A percentile compares a stretch with the other conserved stretches of the same genome.
Conservation (phyloP, 192 early-diverging fungal species). For the Backusella morwellensis region DNA sequence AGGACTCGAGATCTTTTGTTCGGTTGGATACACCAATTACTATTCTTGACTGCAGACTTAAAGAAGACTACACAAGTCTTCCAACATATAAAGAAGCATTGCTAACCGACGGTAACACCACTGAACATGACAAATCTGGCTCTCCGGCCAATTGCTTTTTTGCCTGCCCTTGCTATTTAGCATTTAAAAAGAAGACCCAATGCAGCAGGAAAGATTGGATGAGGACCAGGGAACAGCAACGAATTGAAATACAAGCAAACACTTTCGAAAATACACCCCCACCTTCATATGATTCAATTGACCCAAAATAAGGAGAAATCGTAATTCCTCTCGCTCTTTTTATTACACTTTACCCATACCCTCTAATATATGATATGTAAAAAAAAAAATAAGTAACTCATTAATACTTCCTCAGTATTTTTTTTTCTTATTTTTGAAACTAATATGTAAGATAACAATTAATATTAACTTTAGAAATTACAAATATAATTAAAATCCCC, state of each 20-base stretch:
- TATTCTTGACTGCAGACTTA: constrained; percentile 22
- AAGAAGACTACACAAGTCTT: constrained; percentile 18
- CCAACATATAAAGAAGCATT: constrained; percentile 19
- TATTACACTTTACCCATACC: background rate
- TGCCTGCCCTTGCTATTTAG: constrained; percentile 20
- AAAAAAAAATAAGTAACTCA: background rate
- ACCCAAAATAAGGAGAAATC: background rate
- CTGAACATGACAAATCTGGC: background rate
- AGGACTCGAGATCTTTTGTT: background rate
- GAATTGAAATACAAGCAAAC: background rate
- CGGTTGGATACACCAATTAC: constrained; percentile 22
- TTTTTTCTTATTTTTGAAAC: background rate
- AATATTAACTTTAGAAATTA: background rate
- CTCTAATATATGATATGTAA: background rate
- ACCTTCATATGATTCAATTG: constrained; percentile 1
- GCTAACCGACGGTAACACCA: background rate
- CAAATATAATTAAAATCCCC: too few relatives aligned
- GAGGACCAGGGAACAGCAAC: background rate
- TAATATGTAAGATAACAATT: background rate
- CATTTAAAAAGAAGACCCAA: constrained; percentile 14
- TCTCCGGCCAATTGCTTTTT: background rate
- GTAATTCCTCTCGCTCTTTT: background rate
- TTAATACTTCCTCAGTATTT: background rate
- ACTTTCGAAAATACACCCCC: background rate
- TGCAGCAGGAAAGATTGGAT: constrained; percentile 5